Base-by-base conservation (phyloP, 768 basidiomycete species). In the Kwoniella bestiolae region DNA sequence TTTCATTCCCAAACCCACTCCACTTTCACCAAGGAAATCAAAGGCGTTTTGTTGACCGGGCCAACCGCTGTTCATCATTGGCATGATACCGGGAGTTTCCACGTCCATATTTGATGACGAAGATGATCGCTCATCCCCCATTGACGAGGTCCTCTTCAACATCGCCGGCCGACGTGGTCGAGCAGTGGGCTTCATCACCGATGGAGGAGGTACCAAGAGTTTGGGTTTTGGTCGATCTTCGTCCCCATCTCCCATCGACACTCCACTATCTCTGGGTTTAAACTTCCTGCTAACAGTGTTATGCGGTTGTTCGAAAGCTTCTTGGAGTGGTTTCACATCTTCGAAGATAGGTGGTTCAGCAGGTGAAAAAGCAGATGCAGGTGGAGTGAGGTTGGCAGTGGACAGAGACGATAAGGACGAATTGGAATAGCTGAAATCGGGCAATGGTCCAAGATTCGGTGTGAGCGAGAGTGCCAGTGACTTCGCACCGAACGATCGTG, bases 181-280 rank as follows among this genome's bases (percentile, higher is more conserved):
- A 53, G 70, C 59, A 8, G 50, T 51, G 14, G 65, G 55, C 44
- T 53, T 55, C 56, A 57, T 63, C 14, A 60, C 56, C 5, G 56
- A 44, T 1, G 63, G 57, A 16, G 64, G 60, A 3, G 65, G 56
- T 9, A 60, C 45, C 21, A 58, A n/a, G 6, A 55, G n/a, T 38
- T 65, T 64, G 0, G 66, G 56, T 45, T 64, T 60, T 2, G 53
- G 46, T 23, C 45, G 55, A 12, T 56, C 50, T 8, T 72, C 65
- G 3, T 73, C 69, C 0, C 59, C 60, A 21, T 73, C 71, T 2
- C 63, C 68, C 65, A 79, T 70, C 12, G 72, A 65, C 9, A 78
- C 75, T 23, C 79, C 78, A 6, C 77, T 78, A 67, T 80, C 79
- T 57, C 79, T 57, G 2, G 76, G 76, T 47, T 78, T 79, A 69